These are phyloP conservation scores for Infundibulicybe gibba DNA, from an alignment of 768 basidiomycete genomes.

Conservation along the genomic window DNA sequence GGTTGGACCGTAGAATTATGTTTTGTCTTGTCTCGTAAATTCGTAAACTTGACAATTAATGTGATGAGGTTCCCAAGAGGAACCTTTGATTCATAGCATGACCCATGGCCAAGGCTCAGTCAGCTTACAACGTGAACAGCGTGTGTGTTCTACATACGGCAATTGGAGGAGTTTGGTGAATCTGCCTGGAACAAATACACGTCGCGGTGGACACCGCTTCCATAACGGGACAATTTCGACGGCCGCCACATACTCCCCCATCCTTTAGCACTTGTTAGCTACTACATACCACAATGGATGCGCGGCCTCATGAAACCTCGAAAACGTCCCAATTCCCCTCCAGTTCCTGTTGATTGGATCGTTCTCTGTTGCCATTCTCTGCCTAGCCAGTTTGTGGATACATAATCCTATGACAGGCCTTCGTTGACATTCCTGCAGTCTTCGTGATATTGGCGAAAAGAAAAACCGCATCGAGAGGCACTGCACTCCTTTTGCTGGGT, in stretches of 20 bases:
- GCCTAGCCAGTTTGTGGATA: constrained; percentile 36
- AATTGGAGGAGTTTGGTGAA: too few species aligned
- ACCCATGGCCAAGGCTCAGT: too few species aligned
- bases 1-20: background rate
- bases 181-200: too few species aligned
- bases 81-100: background rate
- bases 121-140: too few species aligned
- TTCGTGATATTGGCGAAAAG: constrained; percentile 39
- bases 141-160: too few species aligned
- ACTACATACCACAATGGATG: constrained; percentile 9
- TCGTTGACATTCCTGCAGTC: constrained; percentile 25
- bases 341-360: constrained; percentile 28
- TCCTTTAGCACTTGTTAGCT: background rate
- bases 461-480: constrained; percentile 46
- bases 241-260: background rate
- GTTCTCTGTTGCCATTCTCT: constrained; percentile 36
- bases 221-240: too few species aligned
- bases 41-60: background rate
- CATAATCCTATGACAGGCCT: background rate
- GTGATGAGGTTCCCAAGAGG: background rate
- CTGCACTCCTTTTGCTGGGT: constrained; percentile 72
- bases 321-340: constrained; percentile 32
- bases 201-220: too few species aligned
- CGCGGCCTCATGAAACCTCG: constrained; percentile 20
- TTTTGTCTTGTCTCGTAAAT: constrained; percentile 1